Evolutionary conservation across 2,329 filamentous ascomycete genomes (phyloP).

Genomic region (Orbilia ellipsospora): DNA sequence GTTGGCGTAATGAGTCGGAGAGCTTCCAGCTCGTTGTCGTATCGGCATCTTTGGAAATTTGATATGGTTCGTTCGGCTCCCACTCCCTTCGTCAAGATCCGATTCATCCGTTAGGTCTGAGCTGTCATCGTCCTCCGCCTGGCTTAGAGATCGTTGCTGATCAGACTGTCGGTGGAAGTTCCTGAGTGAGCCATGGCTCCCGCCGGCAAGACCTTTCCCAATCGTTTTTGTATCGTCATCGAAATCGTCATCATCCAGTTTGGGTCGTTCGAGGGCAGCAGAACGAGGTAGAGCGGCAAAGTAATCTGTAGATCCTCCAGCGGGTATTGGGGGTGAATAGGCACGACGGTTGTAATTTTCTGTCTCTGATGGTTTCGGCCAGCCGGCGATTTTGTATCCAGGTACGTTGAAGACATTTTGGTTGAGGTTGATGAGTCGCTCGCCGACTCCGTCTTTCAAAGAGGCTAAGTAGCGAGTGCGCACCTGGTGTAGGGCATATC

Average conservation of each 20-base stretch:
- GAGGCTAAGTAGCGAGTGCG: slow-evolving; percentile 82
- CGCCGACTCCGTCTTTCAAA: slow-evolving; percentile 84
- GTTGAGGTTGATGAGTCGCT: slow-evolving; percentile 84
- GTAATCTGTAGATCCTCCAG: slow-evolving; percentile 83
- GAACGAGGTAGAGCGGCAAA: slow-evolving; percentile 73
- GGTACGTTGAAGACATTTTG: slow-evolving; percentile 81
- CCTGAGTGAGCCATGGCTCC: slow-evolving; percentile 74
- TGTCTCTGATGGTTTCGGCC: slow-evolving; percentile 79
- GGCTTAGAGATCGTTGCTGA: slow-evolving; percentile 63
- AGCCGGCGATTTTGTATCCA: slow-evolving; percentile 84
- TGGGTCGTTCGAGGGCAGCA: slow-evolving; percentile 68
- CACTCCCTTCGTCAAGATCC: slow-evolving; percentile 77
- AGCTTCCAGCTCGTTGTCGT: slow-evolving; percentile 85
- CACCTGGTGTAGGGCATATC: slow-evolving; percentile 83
- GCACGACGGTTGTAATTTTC: slow-evolving; percentile 71
- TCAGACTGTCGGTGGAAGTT: slow-evolving; percentile 73
- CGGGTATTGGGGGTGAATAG: slow-evolving; percentile 86
- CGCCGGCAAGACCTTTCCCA: slow-evolving; percentile 72
- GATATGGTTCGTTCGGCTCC: slow-evolving; percentile 82
- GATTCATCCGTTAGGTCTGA: slow-evolving; percentile 86
- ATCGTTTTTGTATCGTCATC: slow-evolving; percentile 68
- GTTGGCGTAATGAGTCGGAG: slow-evolving; percentile 70
- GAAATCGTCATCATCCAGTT: slow-evolving; percentile 76
- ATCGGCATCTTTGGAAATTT: slow-evolving; percentile 97
- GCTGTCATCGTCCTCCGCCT: slow-evolving; percentile 79